Conservation (phyloP, 2,329 filamentous ascomycete species). For the Fusarium citri region DNA sequence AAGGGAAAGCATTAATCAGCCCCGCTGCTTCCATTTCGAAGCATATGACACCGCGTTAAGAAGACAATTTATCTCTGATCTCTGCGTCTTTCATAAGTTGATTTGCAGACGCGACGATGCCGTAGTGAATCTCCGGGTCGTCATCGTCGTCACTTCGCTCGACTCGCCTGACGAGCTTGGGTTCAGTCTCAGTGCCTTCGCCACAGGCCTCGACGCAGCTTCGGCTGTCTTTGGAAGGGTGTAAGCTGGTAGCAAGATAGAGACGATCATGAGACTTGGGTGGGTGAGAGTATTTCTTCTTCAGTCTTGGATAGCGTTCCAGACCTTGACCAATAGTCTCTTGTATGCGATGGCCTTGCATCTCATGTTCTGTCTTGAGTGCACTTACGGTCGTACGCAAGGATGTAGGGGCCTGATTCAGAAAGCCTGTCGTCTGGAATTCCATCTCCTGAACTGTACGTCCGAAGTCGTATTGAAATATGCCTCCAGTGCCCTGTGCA, state of each 20-base stretch:
- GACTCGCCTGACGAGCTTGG: not conserved
- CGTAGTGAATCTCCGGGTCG: not conserved
- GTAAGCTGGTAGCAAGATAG: not conserved
- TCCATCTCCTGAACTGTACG: conserved; percentile 33
- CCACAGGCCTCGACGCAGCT: fast-evolving
- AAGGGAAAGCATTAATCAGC: conserved; percentile 39
- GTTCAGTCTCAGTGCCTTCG: fast-evolving
- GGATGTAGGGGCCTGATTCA: conserved; percentile 31
- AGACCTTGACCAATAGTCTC: not conserved
- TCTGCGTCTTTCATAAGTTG: conserved; percentile 9
- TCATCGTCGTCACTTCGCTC: not conserved
- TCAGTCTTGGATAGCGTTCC: not conserved
- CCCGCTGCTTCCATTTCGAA: conserved; percentile 14
- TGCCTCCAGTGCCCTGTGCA: conserved; percentile 21
- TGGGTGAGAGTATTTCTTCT: not conserved
- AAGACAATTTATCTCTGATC: not conserved
- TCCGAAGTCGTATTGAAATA: conserved; percentile 47
- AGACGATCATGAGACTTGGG: not conserved
- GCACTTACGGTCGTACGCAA: conserved; percentile 1
- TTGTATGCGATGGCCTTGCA: not conserved
- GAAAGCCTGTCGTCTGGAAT: conserved; percentile 24
- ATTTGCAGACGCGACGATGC: not conserved
- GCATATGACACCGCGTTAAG: not conserved
- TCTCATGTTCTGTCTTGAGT: not conserved
- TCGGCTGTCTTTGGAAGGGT: not conserved